Percentiles rank a stretch among this genome's conserved stretches.
Evolutionary conservation across 805 yeast genomes (phyloP).

Genomic region (Hanseniaspora thailandica): DNA sequence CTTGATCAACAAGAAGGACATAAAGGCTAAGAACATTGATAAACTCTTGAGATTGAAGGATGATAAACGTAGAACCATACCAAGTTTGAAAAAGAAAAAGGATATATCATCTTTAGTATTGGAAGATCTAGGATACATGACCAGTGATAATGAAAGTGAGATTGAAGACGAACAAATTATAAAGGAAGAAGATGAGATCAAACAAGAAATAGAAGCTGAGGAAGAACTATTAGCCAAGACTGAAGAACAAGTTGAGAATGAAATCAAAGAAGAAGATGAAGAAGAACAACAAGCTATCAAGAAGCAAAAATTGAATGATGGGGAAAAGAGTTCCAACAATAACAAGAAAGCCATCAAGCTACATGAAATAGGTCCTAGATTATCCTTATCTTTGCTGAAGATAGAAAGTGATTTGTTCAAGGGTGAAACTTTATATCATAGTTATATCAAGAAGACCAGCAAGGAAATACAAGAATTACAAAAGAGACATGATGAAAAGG

Average conservation of each 20-base stretch:
- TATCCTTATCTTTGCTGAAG: conserved; percentile 62
- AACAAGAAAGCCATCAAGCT: conserved; percentile 78
- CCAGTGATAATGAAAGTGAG: conserved; percentile 88
- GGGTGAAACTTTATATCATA: conserved; percentile 81
- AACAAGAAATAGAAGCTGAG: conserved; percentile 34
- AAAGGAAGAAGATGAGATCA: conserved; percentile 30
- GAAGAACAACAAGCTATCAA: conserved; percentile 17
- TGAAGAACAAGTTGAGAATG: conserved; percentile 20
- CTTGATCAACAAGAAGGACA: conserved; percentile 62
- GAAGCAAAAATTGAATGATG: conserved; percentile 16
- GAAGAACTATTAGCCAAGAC: conserved; percentile 19
- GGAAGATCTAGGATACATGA: conserved; percentile 64
- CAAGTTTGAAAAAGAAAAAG: conserved; percentile 51
- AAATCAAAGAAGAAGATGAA: conserved; percentile 20
- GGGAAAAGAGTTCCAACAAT: conserved; percentile 20
- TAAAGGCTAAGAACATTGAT: conserved; percentile 50
- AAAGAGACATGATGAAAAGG: conserved; percentile 49
- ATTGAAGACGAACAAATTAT: conserved; percentile 62
- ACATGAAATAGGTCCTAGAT: conserved; percentile 86
- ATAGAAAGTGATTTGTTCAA: conserved; percentile 86
- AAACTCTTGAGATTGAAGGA: conserved; percentile 27
- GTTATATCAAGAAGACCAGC: conserved; percentile 50
- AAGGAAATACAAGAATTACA: conserved; percentile 53
- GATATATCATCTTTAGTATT: conserved; percentile 77
- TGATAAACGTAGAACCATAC: conserved; percentile 33